Evolutionary conservation across 306 rosid species (phyloP), one percentile per base, ranked within the genome.

Genomic region (Vicia faba): DNA sequence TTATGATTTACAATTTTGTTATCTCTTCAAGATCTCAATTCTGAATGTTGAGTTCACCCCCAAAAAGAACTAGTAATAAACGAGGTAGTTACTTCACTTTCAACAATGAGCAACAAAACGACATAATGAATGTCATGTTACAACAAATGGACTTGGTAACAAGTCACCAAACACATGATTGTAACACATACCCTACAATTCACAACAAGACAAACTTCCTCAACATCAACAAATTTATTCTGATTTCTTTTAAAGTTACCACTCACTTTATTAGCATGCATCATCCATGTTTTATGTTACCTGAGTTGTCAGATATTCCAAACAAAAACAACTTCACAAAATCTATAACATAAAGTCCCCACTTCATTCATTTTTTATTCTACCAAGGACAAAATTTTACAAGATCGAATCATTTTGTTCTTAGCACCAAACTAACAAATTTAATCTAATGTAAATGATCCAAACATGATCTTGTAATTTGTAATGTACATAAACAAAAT

Each of bases 401-500:
- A 46, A 29, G 46, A 58, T 68, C 20, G 50, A 49, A 62, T 70
- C 59, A 58, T 28, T 6, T 35, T 48, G n/a, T 57, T 61, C 20
- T 36, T 20, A n/a, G 64, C 51, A 60, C 57, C 29, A 44, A 60
- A 55, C 50, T 71, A 70, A 80, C 75, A 78, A 74, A 83, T 81
- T 74, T 64, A 82, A 83, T 82, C 65, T 75, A 89, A 83, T 83
- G 62, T 41, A 81, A 78, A 78, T 74, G 75, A 75, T 58, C 82
- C 86, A 87, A 78, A 71, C 84, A 76, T 74, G 78, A 44, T 69
- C 68, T 75, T 68, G 40, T 40, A 40, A 67, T 71, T 75, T 68
- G 40, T 40, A 40, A 67, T 71, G 19, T 69, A 46, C 50, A 69
- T 18, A 43, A 76, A 62, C 75, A 81, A 84, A 81, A 86, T 76